Conservation (phyloP, 202 grass and related monocot species). For the Panicum virgatum region DNA sequence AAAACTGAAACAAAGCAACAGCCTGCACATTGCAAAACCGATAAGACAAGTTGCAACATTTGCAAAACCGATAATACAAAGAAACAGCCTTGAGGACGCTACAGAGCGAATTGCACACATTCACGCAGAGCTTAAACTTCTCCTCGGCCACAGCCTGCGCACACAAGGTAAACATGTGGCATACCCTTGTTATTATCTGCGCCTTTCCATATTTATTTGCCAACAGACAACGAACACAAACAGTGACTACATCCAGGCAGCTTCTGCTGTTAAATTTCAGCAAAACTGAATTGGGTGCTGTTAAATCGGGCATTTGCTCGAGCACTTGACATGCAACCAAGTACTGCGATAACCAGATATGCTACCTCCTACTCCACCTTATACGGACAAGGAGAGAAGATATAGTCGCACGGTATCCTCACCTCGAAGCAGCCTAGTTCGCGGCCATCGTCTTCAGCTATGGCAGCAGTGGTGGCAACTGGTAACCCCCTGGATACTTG, state of each 20-base stretch:
- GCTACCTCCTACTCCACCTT: no score
- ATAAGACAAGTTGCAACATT: no score
- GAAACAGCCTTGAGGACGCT: slow-evolving; percentile 50
- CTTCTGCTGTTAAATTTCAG: background rate
- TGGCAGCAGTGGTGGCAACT: no score
- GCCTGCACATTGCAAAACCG: no score
- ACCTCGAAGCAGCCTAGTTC: no score
- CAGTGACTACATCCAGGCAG: background rate
- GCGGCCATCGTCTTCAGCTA: no score
- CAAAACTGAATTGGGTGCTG: background rate
- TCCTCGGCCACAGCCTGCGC: slow-evolving; percentile 67
- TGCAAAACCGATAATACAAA: background rate
- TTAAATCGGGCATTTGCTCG: no score
- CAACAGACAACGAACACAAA: background rate
- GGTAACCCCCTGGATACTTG: no score
- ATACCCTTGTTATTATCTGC: background rate
- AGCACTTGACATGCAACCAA: no score
- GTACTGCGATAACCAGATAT: no score
- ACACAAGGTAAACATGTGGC: slow-evolving; percentile 28
- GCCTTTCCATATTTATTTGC: background rate
- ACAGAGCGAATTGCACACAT: slow-evolving; percentile 73
- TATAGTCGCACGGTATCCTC: no score
- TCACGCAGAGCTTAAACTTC: slow-evolving; percentile 89
- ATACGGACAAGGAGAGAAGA: no score
- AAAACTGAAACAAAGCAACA: background rate